These are phyloP conservation scores for Drosera capensis DNA, from an alignment of 148 eudicot species.

Conservation along the genomic window DNA sequence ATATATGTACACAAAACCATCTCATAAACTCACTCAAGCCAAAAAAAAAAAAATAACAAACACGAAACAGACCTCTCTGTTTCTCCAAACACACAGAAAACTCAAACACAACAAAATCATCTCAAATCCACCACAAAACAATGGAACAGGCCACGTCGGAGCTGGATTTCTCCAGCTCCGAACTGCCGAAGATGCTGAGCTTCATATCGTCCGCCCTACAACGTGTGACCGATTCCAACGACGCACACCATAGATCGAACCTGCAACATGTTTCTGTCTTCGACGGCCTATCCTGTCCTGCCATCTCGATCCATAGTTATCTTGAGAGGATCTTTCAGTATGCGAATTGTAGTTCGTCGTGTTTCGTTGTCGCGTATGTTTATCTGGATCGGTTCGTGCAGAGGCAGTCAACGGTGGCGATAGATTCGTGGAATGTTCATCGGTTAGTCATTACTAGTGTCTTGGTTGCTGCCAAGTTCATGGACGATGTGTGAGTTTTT, in stretches of 20 bases:
- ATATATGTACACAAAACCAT: too few species aligned
- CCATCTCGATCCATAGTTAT: conserved; percentile 46
- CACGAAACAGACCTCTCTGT: too few species aligned
- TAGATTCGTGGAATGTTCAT: conserved; percentile 65
- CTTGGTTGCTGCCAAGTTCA: conserved; percentile 68
- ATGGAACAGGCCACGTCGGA: too few species aligned
- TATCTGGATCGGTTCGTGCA: conserved; percentile 73
- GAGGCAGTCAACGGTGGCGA: conserved; percentile 41
- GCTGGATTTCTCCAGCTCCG: too few species aligned
- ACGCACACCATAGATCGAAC: conserved; percentile 13
- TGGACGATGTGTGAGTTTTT: conserved; percentile 73
- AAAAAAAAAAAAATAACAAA: too few species aligned
- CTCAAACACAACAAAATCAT: too few species aligned
- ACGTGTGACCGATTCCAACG: conserved; percentile 47
- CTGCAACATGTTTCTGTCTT: conserved; percentile 38
- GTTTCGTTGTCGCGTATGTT: conserved; percentile 65
- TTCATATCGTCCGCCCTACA: conserved; percentile 52
- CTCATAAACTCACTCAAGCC: too few species aligned
- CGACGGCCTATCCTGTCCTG: conserved; percentile 46
- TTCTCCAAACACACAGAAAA: too few species aligned
- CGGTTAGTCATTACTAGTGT: conserved; percentile 69
- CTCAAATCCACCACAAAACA: too few species aligned
- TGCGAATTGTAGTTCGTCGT: conserved; percentile 71
- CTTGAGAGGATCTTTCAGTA: conserved; percentile 69
- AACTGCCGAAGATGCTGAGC: conserved; percentile 36